These are phyloP conservation scores for Kuraishia molischiana DNA, from an alignment of 805 yeast species.

Conservation along the genomic window DNA sequence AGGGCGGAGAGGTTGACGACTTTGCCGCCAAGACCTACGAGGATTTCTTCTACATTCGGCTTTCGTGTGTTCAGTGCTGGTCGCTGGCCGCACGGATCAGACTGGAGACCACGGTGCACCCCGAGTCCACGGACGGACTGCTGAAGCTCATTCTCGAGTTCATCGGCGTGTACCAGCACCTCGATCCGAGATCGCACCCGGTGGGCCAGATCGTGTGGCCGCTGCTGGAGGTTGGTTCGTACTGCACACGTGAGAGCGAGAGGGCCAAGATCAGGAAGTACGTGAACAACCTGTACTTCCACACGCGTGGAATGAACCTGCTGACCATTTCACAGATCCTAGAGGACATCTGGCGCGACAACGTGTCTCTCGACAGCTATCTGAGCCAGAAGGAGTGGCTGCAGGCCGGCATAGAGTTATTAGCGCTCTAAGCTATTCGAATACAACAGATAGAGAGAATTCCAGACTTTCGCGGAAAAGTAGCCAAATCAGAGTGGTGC, in stretches of 20 bases:
- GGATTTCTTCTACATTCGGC: slow-evolving; percentile 14
- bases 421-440: slow-evolving; percentile 21
- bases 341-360: slow-evolving; percentile 27
- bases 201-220: slow-evolving; percentile 48
- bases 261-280: slow-evolving; percentile 13
- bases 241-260: slow-evolving; percentile 21
- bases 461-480: too few relatives aligned
- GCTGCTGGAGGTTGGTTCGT: slow-evolving; percentile 33
- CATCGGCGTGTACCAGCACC: slow-evolving; percentile 26
- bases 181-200: slow-evolving; percentile 26
- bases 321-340: slow-evolving; percentile 24
- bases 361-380: slow-evolving; percentile 25
- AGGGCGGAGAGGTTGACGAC: neutral
- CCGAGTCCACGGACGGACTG: slow-evolving; percentile 14
- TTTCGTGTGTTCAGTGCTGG: slow-evolving; percentile 34
- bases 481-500: too few relatives aligned
- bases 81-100: slow-evolving; percentile 22
- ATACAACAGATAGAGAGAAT: too few relatives aligned
- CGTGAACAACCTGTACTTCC: slow-evolving; percentile 23
- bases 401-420: slow-evolving; percentile 32
- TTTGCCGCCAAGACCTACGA: neutral
- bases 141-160: slow-evolving; percentile 27
- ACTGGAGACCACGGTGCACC: slow-evolving; percentile 20
- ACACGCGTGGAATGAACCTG: slow-evolving; percentile 32
- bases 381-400: slow-evolving; percentile 27